A percentile compares a stretch with the other conserved stretches of the same genome.
phyloP scores from a whole-genome alignment of 2,329 filamentous ascomycete genomes.

The Lasiodiplodia gonubiensis region DNA sequence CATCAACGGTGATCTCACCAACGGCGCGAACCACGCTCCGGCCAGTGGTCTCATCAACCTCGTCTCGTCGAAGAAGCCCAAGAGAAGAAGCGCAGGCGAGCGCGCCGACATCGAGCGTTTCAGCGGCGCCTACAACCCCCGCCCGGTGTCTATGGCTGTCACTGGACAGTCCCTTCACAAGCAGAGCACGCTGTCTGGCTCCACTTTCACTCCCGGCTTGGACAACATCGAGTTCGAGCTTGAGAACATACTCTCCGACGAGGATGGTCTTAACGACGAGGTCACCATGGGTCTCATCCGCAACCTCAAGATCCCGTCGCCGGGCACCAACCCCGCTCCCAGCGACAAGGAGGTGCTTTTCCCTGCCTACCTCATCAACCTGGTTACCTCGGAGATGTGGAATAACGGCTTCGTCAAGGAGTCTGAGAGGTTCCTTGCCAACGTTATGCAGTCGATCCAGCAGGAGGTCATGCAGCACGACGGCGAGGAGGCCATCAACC shows the following conservation, averaged over 20 bases:
- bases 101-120: constrained; percentile 88
- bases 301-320: constrained; percentile 94
- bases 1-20: constrained; percentile 69
- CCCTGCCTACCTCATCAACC: constrained; percentile 97
- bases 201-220: constrained; percentile 77
- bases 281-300: constrained; percentile 94
- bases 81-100: constrained; percentile 87
- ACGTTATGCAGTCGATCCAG: constrained; percentile 99
- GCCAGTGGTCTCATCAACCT: constrained; percentile 89
- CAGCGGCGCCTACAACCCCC: constrained; percentile 89
- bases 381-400: constrained; percentile 99
- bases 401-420: constrained; percentile 99
- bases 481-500: constrained; percentile 95
- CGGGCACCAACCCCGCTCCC: constrained; percentile 83
- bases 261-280: constrained; percentile 95
- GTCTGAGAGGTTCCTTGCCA: constrained; percentile 96
- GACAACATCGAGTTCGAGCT: constrained; percentile 96
- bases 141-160: constrained; percentile 95
- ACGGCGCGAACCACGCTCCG: constrained; percentile 63
- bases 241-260: constrained; percentile 89
- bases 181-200: constrained; percentile 70
- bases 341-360: constrained; percentile 99
- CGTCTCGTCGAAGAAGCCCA: constrained; percentile 95
- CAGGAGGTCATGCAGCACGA: constrained; percentile 99
- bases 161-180: constrained; percentile 64